Base-by-base conservation (phyloP, 805 yeast species). In the Millerozyma miso region DNA sequence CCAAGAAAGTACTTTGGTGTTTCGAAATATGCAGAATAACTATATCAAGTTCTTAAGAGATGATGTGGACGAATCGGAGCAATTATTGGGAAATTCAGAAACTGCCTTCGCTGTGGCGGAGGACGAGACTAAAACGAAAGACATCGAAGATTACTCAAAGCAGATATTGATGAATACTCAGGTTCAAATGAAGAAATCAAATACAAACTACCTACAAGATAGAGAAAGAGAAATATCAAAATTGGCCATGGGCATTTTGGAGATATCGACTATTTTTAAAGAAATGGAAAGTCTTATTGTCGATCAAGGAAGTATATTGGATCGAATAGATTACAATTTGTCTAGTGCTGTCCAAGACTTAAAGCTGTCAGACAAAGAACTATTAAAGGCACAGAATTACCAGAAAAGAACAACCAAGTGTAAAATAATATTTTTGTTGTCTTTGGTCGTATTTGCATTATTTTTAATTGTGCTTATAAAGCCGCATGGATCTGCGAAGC, bases 301-400 rank as follows among this genome's bases (percentile, higher is more conserved):
- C 43, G 98, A 93, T 56, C 99, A 93, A 64, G 99, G 99, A 1
- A 88, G 97, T 0, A 76, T 93, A 35, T 72, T 93, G 46, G 99
- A 93, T 63, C 71, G 97, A 51, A 91, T 93, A 43, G 99, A 91
- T 63, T 93, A 91, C 61, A 93, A 93, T 58, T 67, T 93, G 45
- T 85, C 84, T 47, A 81, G 81, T 46, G 84, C 96, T n/a, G 83
- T 79, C 2, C 79, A 79, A 31, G 85, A 88, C 50, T 76, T 91
- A 45, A 80, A 82, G 54, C 75, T 73, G 32, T 93, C 97, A 0
- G 87, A 86, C 46, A 78, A 79, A 47, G 93, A 93, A 63, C 68
- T 93, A 47, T 70, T 74, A 7, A 74, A 80, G 51, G 97, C 97
- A 0, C 81, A 85, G 36, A 65, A 70, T 13, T 87, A 91, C 65